Conservation (phyloP, 345 rosid species). For the Citrus australasica region DNA sequence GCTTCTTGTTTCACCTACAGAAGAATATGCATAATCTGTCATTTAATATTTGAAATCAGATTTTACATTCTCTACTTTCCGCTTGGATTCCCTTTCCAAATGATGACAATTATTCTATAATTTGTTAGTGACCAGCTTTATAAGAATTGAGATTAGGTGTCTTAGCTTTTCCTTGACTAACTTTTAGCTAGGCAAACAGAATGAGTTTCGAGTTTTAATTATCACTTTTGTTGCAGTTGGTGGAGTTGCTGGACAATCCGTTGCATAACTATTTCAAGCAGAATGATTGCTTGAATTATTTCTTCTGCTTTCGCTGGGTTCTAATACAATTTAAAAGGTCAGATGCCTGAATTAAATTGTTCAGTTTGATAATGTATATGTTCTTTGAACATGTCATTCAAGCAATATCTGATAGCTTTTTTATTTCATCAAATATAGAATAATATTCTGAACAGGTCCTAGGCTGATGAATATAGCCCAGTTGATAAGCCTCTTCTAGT, state of each 20-base stretch:
- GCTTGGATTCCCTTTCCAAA: neutral
- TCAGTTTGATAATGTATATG: neutral
- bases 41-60: neutral
- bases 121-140: neutral
- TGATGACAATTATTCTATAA: neutral
- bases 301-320: conserved; percentile 99
- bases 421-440: neutral
- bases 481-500: no score
- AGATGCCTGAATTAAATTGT: conserved; percentile 9
- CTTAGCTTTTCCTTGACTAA: neutral
- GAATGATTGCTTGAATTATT: conserved; percentile 96
- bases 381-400: neutral
- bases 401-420: neutral
- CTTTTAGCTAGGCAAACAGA: neutral
- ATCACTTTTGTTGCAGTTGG: conserved; percentile 54
- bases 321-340: conserved; percentile 97
- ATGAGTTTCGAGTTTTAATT: conserved; percentile 14
- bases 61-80: neutral
- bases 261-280: conserved; percentile 86
- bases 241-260: conserved; percentile 86
- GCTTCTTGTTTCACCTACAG: neutral
- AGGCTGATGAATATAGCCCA: no score
- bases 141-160: conserved; percentile 3
- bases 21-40: neutral
- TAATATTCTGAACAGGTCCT: no score